These are phyloP conservation scores for Zoysia japonica DNA, from an alignment of 176 grass and related monocot genomes.

Conservation along the genomic window DNA sequence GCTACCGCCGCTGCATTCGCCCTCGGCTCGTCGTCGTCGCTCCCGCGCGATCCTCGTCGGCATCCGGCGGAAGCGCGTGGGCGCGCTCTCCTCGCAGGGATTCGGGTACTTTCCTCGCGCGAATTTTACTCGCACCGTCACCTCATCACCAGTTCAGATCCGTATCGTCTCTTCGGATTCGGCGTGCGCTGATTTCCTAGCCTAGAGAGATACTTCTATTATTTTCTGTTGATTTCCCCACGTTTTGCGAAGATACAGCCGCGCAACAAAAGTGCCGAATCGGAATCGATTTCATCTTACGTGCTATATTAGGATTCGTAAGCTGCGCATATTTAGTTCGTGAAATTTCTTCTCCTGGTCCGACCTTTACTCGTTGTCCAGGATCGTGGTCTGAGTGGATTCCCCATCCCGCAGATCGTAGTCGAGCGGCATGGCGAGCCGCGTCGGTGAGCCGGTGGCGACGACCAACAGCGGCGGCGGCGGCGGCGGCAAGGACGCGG, in stretches of 20 bases:
- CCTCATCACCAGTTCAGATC: neutral
- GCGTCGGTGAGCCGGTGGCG: conserved; percentile 44
- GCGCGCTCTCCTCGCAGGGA: conserved; percentile 9
- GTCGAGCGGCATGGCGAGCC: conserved; percentile 44
- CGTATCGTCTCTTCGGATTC: neutral
- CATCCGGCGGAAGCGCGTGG: conserved; percentile 11
- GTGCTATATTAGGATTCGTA: neutral
- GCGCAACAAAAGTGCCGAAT: neutral
- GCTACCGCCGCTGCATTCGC: neutral
- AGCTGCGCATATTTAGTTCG: neutral
- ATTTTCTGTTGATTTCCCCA: neutral
- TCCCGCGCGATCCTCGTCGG: neutral
- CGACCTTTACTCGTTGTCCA: neutral
- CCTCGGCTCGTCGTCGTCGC: no score
- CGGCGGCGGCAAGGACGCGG: conserved; percentile 45
- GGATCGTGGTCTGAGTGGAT: conserved; percentile 21
- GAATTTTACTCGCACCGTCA: neutral
- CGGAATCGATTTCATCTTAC: neutral
- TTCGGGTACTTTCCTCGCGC: conserved; percentile 24
- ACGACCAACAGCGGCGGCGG: conserved; percentile 35
- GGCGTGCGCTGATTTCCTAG: neutral
- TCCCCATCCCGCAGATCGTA: conserved; percentile 17
- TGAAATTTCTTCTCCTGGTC: neutral
- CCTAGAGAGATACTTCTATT: neutral
- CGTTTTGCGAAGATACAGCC: neutral